These are phyloP conservation scores for Boechera stricta DNA, from an alignment of 345 rosid species.

Conservation along the genomic window DNA sequence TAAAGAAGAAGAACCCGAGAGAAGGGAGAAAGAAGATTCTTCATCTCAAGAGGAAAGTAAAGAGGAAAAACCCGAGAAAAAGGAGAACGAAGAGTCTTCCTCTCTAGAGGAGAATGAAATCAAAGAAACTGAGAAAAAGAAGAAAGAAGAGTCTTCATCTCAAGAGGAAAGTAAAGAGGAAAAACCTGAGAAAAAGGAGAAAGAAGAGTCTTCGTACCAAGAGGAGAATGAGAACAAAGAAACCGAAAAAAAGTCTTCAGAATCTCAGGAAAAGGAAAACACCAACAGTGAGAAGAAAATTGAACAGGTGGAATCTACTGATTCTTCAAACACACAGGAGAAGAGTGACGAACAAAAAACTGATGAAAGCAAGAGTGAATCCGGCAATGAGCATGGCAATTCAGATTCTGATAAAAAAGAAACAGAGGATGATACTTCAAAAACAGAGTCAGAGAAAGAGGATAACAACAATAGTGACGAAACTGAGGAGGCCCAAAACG, in stretches of 20 bases:
- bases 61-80: constrained; percentile 33
- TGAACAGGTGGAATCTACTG: constrained; percentile 45
- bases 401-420: constrained; percentile 43
- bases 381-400: constrained; percentile 20
- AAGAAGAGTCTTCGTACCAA: constrained; percentile 6
- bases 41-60: constrained; percentile 29
- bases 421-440: constrained; percentile 27
- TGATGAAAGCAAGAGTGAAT: constrained; percentile 48
- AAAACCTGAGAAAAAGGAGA: constrained; percentile 36
- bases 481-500: constrained; percentile 43
- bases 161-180: constrained; percentile 33
- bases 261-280: constrained; percentile 32
- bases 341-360: constrained; percentile 28
- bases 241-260: constrained; percentile 14
- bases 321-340: constrained; percentile 35
- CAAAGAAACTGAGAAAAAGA: not conserved
- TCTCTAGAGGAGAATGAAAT: not conserved
- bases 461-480: constrained; percentile 35
- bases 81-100: constrained; percentile 25
- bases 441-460: constrained; percentile 47
- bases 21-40: constrained; percentile 38
- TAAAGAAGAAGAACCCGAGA: constrained; percentile 10
- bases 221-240: constrained; percentile 5
- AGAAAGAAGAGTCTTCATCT: not conserved
- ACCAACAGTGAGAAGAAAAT: constrained; percentile 31